These are phyloP conservation scores for Penicillium sp. DNA, from an alignment of 2,329 filamentous ascomycete species.

Conservation along the genomic window DNA sequence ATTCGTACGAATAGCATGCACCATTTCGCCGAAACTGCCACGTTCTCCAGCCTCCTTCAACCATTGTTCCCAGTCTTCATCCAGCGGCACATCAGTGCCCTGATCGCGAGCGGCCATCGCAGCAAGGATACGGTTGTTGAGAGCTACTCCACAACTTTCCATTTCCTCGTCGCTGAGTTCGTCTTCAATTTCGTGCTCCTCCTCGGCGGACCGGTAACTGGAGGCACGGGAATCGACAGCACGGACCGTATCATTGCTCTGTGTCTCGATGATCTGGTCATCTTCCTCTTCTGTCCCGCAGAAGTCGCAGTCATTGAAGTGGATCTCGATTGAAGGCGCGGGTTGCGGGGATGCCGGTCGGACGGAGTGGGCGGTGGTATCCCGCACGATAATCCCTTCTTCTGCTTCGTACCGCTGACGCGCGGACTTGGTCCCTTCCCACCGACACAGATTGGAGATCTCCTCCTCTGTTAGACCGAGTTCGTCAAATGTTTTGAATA, in stretches of 20 bases:
- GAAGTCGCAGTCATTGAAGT: constrained; percentile 32
- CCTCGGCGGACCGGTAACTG: constrained; percentile 27
- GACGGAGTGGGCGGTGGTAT: constrained; percentile 62
- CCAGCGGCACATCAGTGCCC: constrained; percentile 47
- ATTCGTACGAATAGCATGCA: constrained; percentile 40
- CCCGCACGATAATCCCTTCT: constrained; percentile 58
- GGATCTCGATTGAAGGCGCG: constrained; percentile 34
- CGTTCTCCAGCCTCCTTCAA: constrained; percentile 57
- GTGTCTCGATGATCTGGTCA: constrained; percentile 24
- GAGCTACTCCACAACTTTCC: constrained; percentile 52
- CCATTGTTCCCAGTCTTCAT: constrained; percentile 58
- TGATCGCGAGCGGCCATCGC: constrained; percentile 55
- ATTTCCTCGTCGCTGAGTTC: constrained; percentile 49
- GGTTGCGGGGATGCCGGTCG: constrained; percentile 49
- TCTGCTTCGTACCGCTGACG: constrained; percentile 52
- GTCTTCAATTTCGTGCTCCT: constrained; percentile 38
- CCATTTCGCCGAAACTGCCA: constrained; percentile 45
- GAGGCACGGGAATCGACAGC: constrained; percentile 22
- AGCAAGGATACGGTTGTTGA: constrained; percentile 54
- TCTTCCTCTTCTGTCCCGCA: constrained; percentile 28
- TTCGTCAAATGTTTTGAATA: constrained; percentile 62
- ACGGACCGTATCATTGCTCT: constrained; percentile 26
- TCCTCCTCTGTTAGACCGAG: constrained; percentile 59
- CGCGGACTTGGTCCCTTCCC: constrained; percentile 53
- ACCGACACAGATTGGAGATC: constrained; percentile 62